Evolutionary conservation across 148 eudicot genomes (phyloP).

Genomic region (Cornus florida): DNA sequence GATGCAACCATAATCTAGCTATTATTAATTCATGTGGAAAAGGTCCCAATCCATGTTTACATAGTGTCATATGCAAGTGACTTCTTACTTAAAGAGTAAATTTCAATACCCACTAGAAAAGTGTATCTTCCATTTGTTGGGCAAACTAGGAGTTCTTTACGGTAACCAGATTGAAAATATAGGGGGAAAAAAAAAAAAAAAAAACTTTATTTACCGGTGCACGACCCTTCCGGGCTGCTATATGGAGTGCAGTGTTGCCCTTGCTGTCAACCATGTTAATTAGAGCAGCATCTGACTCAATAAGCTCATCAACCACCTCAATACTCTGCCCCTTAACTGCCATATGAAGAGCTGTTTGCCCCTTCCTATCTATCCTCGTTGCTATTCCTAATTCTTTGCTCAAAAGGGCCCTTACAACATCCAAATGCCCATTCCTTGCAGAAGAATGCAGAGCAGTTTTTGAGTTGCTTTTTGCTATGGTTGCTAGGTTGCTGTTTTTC

Average conservation of each 20-base stretch:
- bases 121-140: not conserved
- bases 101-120: not conserved
- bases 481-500: conserved; percentile 34
- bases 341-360: conserved; percentile 69
- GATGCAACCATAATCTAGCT: not conserved
- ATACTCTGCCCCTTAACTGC: conserved; percentile 54
- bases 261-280: conserved; percentile 42
- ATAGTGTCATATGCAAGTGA: not conserved
- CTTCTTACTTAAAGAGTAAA: not conserved
- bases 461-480: conserved; percentile 41
- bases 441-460: conserved; percentile 55
- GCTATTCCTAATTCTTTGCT: conserved; percentile 41
- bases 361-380: conserved; percentile 45
- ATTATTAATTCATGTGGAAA: not conserved
- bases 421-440: conserved; percentile 56
- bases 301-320: conserved; percentile 43
- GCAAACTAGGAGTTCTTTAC: not conserved
- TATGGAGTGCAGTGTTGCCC: conserved; percentile 55
- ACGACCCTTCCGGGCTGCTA: conserved; percentile 56
- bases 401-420: conserved; percentile 47
- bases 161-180: not conserved
- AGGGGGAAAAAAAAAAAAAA: not conserved
- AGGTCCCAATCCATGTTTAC: not conserved
- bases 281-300: conserved; percentile 30
- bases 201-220: conserved; percentile 26